Base-by-base conservation (phyloP, 108 stramenopile species). In the Stephanodiscus minutulus region DNA sequence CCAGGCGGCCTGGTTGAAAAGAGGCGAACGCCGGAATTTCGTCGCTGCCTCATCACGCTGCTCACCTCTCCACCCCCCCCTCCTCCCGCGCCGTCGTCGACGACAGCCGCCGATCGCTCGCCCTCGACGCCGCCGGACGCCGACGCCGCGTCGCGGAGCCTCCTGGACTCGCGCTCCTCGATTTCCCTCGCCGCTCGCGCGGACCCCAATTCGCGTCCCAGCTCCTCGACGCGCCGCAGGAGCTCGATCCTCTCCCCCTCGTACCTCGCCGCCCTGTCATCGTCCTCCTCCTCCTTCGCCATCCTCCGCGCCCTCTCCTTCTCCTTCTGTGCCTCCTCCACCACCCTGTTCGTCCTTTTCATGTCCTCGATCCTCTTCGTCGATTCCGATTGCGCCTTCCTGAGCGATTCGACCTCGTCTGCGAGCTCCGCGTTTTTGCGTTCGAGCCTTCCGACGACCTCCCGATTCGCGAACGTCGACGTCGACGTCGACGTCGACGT, bases 281-380 rank as follows among this genome's bases (percentile, higher is more conserved):
- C 35, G 29, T 35, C 33, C 22, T 37, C 55, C 57, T 59, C 18
- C 37, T 31, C 29, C 37, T 44, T 49, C 41, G 25, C 47, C 1
- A 41, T 68, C 67, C 27, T 41, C 37, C 39, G 43, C n/a, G 50
- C 67, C 15, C 15, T 27, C 39, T 54, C 67, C 67, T 68, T n/a
- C 37, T 31, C 29, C 37, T 44, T 49, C 41, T n/a, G 25, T 43
- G 0, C 57, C 57, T 73, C 27, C 3, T 63, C 17, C 25, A 41
- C 62, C 28, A 54, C 39, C 36, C 33, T 48, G n/a, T n/a, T n/a
- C 46, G 18, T 61, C n/a, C 22, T 49, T 25, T 46, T 47, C 48
- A 61, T 28, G 28, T 60, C 21, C 59, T 61, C 47, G 7, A 60
- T 17, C 35, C 36, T 60, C 21, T 61, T 48, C 21, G 10, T 58